Percentiles rank a stretch among this genome's conserved stretches.
Evolutionary conservation across 2,329 filamentous ascomycete species (phyloP).

Genomic region (Epichloe coenophiala): DNA sequence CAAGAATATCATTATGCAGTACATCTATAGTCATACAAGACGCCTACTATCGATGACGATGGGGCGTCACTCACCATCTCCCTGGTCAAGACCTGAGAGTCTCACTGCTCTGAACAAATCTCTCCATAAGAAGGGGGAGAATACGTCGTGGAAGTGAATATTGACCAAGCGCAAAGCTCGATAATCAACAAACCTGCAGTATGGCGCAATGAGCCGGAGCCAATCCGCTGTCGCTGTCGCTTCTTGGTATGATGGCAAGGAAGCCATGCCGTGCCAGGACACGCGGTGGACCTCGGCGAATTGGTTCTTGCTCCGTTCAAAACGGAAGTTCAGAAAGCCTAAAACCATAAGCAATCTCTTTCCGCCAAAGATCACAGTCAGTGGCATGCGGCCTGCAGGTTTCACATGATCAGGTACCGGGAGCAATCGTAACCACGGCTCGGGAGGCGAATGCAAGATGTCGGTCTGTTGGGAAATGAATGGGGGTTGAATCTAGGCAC

Average conservation of each 20-base stretch:
- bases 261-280: constrained; percentile 12
- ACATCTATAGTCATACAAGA: no score
- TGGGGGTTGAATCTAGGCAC: background rate
- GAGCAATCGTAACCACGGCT: background rate
- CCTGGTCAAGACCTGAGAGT: constrained; percentile 27
- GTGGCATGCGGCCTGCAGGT: background rate
- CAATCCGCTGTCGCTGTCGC: constrained; percentile 34
- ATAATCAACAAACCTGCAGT: constrained; percentile 28
- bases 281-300: background rate
- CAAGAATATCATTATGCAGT: background rate
- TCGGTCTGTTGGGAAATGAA: background rate
- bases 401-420: background rate
- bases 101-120: constrained; percentile 30
- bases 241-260: constrained; percentile 38
- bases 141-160: constrained; percentile 31
- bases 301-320: background rate
- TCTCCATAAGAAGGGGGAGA: constrained; percentile 41
- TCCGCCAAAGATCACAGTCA: no score
- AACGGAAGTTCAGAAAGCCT: background rate
- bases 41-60: background rate
- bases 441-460: background rate
- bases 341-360: background rate
- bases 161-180: constrained; percentile 34
- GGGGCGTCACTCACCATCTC: constrained; percentile 26
- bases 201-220: constrained; percentile 33